Conservation (phyloP, 1,284 basidiomycete species). For the Hemileia vastatrix region DNA sequence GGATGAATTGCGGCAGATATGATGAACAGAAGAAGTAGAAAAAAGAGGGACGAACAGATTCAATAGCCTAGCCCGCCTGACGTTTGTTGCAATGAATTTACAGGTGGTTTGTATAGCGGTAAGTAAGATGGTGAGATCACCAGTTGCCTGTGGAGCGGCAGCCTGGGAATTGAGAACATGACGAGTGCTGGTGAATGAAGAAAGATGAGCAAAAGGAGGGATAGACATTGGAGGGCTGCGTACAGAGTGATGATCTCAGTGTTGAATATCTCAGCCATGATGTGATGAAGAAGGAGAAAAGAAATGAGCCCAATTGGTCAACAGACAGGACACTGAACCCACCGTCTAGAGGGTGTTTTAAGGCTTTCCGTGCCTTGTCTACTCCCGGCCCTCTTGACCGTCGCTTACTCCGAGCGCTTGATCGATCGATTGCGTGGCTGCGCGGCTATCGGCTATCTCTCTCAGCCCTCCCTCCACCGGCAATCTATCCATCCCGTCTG, state of each 20-base stretch:
- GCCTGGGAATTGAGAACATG: constrained; percentile 38
- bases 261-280: constrained; percentile 12
- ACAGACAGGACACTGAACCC: background rate
- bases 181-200: constrained; percentile 25
- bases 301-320: background rate
- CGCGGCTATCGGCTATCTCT: no score
- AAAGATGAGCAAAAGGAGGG: background rate
- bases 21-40: background rate
- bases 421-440: no score
- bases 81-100: constrained; percentile 93
- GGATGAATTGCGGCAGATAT: background rate
- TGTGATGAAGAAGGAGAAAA: background rate
- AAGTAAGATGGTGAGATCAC: constrained; percentile 87
- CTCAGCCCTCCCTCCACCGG: no score
- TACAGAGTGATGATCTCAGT: constrained; percentile 24
- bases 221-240: background rate
- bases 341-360: background rate
- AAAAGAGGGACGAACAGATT: constrained; percentile 62
- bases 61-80: constrained; percentile 90
- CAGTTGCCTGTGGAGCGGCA: constrained; percentile 54
- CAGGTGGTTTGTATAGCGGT: constrained; percentile 88
- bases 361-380: no score
- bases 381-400: no score
- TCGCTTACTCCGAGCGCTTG: no score
- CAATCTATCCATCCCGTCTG: no score